Percentiles rank a stretch among this genome's conserved stretches.
Evolutionary conservation across 2,329 filamentous ascomycete species (phyloP).

Genomic region (Cylindrodendrum hubeiense): DNA sequence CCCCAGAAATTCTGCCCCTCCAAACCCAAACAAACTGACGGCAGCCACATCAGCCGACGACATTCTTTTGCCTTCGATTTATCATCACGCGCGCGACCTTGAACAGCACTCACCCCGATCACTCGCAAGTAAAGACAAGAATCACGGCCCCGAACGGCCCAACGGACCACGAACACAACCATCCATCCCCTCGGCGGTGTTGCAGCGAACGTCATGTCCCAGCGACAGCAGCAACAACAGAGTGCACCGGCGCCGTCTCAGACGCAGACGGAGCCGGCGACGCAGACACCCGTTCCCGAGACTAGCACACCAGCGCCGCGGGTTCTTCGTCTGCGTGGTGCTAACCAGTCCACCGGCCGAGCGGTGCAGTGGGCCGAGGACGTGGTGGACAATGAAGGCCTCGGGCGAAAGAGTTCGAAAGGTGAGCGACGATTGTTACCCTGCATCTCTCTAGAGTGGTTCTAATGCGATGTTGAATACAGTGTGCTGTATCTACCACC

Average conservation of each 20-base stretch:
- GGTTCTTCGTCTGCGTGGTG: slow-evolving; percentile 66
- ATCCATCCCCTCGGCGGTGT: background rate
- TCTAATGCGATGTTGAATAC: slow-evolving; percentile 5
- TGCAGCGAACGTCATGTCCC: slow-evolving; percentile 44
- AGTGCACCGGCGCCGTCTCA: slow-evolving; percentile 49
- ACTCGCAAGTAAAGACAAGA: background rate
- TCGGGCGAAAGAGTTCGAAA: slow-evolving; percentile 95
- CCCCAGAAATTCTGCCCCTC: slow-evolving; percentile 35
- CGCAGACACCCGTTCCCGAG: slow-evolving; percentile 45
- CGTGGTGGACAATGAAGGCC: slow-evolving; percentile 94
- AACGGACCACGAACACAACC: background rate
- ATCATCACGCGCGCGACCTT: slow-evolving; percentile 19
- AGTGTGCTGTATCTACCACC: slow-evolving; percentile 99
- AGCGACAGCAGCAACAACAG: slow-evolving; percentile 42
- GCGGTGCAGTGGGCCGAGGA: slow-evolving; percentile 93
- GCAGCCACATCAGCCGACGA: background rate
- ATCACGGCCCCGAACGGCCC: background rate
- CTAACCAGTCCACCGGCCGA: slow-evolving; percentile 60
- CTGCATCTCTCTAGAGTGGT: background rate
- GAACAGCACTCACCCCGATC: background rate
- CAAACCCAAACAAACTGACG: slow-evolving; percentile 2
- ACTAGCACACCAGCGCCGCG: slow-evolving; percentile 46
- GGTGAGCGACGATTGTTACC: slow-evolving; percentile 63
- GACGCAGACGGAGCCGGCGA: slow-evolving; percentile 48
- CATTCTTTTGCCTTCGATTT: slow-evolving; percentile 11